A percentile compares a stretch with the other conserved stretches of the same genome.
phyloP scores from a whole-genome alignment of 2,329 filamentous ascomycete species.

The Didymella glomerata region DNA sequence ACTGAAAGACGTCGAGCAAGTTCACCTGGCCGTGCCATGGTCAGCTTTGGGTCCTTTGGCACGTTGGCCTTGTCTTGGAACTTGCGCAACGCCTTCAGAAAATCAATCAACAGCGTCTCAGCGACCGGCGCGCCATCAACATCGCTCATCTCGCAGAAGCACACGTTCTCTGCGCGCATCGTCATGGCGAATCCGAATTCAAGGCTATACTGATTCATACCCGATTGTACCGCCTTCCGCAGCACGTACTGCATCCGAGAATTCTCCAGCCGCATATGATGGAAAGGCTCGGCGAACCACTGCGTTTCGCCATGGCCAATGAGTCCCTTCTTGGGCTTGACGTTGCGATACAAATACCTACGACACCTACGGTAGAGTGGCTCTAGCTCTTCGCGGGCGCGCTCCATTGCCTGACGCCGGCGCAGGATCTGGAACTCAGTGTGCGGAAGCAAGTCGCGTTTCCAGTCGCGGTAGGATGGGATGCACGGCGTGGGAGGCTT shows the following conservation, averaged over 20 bases:
- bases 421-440: conserved; percentile 10
- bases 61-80: not conserved
- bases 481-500: not conserved
- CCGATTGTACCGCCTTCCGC: conserved; percentile 2
- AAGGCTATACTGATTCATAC: not conserved
- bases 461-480: not conserved
- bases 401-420: conserved; percentile 11
- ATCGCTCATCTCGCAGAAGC: conserved; percentile 13
- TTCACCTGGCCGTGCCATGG: not conserved
- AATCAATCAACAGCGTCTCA: not conserved
- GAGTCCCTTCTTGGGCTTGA: not conserved
- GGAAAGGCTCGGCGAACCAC: not conserved
- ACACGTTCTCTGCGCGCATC: not conserved
- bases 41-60: not conserved
- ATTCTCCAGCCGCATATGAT: not conserved
- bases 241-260: conserved; percentile 7
- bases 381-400: conserved; percentile 6
- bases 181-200: not conserved
- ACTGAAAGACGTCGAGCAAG: not conserved
- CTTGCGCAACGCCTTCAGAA: not conserved
- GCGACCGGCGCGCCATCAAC: conserved; percentile 6
- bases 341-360: not conserved
- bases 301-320: conserved; percentile 8
- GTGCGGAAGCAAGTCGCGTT: conserved; percentile 1
- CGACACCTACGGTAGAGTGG: not conserved